Base-by-base conservation (phyloP, 345 rosid genomes). In the Heritiera littoralis region DNA sequence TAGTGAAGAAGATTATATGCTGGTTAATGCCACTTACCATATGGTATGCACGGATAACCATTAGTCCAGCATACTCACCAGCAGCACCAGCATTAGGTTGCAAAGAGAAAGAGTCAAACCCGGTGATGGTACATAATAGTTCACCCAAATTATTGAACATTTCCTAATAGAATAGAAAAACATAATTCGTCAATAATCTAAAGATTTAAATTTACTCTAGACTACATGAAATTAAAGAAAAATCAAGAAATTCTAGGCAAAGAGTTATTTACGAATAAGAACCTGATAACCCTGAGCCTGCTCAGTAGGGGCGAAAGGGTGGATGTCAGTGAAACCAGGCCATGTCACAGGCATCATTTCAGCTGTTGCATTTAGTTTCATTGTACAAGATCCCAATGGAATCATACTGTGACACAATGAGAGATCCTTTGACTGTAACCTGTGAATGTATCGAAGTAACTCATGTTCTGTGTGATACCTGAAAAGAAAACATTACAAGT, bases 41-140 rank as follows among this genome's bases (percentile, higher is more conserved):
- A 79, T 96, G 99, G 88, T 90, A 96, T 49, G 97, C 98, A 5
- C 97, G 99, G 82, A 96, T 96, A 81, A 92, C 99, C 99, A 96
- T 96, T 67, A 96, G 93, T 83, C 98, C 98, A 18, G 99, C 92
- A 81, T 94, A 96, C 86, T 94, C 99, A 17, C 99, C 99, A 80
- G 99, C 88, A 56, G 97, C 97, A 85, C 98, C 98, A 68, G 99
- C 97, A 87, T 96, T 96, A 45, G 99, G 99, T 89, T 96, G 99
- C 87, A 96, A 84, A 32, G 99, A 96, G 94, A 96, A 90, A 59
- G 99, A 94, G 81, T 96, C 95, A 78, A 96, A 96, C 49, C 99
- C 99, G 70, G 99, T 94, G 83, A 96, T 86, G 55, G 91, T 85
- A 85, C 99, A 92, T 83, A 96, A 81, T 58, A 90, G 86, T 6